Evolutionary conservation across 371 early-diverging fungal genomes (phyloP).

Genomic region (Nematocida ausubeli): DNA sequence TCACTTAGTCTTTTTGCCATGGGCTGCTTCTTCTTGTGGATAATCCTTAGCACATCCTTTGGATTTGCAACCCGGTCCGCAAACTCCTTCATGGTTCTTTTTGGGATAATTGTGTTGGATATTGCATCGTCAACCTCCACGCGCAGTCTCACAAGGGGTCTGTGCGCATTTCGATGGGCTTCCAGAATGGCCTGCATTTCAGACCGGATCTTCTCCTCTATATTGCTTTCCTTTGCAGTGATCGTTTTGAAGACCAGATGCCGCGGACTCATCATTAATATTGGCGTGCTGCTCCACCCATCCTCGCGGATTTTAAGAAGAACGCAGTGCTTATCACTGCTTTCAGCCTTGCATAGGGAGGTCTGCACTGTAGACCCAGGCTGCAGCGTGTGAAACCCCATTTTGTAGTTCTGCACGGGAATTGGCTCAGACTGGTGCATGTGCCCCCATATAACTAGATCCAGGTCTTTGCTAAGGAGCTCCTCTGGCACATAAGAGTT

Average conservation of each 20-base stretch:
- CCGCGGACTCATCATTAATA: constrained; percentile 75
- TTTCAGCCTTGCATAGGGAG: constrained; percentile 81
- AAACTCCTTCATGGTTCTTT: constrained; percentile 76
- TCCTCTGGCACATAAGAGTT: constrained; percentile 82
- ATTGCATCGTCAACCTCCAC: constrained; percentile 72
- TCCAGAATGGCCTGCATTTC: constrained; percentile 31
- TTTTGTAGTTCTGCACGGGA: constrained; percentile 71
- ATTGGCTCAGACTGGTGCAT: constrained; percentile 80
- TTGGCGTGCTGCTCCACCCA: constrained; percentile 68
- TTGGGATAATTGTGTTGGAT: constrained; percentile 75
- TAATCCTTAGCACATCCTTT: constrained; percentile 78
- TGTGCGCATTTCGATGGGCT: not conserved
- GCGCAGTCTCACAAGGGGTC: constrained; percentile 70
- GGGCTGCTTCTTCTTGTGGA: constrained; percentile 66
- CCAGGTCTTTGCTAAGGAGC: constrained; percentile 76
- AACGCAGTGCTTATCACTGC: constrained; percentile 73
- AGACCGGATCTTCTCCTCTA: constrained; percentile 26
- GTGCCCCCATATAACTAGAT: constrained; percentile 92
- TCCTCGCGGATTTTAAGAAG: constrained; percentile 45
- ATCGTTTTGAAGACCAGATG: constrained; percentile 74
- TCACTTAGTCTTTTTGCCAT: constrained; percentile 1
- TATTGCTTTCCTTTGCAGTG: constrained; percentile 38
- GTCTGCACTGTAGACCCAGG: constrained; percentile 94
- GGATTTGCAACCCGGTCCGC: constrained; percentile 84
- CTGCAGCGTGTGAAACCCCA: constrained; percentile 76